Percentiles rank a stretch among this genome's conserved stretches.
Conservation (phyloP, 192 early-diverging fungal genomes). For the Piromyces finnis region DNA sequence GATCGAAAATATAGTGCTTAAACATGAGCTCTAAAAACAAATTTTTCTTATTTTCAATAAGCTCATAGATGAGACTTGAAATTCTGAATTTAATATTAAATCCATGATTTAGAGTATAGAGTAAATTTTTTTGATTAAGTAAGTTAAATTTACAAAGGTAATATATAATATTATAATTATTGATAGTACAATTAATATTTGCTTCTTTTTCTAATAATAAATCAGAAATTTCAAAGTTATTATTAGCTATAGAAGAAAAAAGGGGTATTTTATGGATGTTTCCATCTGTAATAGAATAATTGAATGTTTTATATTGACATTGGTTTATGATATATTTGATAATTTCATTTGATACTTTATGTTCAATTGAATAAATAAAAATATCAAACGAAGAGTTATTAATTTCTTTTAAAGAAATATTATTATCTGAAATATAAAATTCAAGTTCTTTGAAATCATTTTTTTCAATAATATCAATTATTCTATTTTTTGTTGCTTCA, state of each 20-base stretch:
- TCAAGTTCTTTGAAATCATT: not conserved
- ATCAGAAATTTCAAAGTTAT: not conserved
- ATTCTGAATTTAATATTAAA: not conserved
- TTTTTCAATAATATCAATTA: not conserved
- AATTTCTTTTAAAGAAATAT: not conserved
- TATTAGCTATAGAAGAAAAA: not conserved
- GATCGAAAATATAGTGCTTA: not conserved
- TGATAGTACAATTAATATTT: not conserved
- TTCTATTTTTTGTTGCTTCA: no score
- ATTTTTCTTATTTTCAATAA: not conserved
- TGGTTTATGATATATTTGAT: not conserved
- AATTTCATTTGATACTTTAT: not conserved
- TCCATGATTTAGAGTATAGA: not conserved
- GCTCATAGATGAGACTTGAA: not conserved
- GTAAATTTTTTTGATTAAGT: not conserved
- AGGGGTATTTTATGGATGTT: not conserved
- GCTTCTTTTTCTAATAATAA: not conserved
- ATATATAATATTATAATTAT: not conserved
- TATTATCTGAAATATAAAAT: not conserved
- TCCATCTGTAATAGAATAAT: not conserved
- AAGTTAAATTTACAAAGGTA: not conserved
- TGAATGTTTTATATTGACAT: not conserved
- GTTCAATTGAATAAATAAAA: not conserved
- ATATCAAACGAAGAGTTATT: not conserved
- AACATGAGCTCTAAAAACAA: not conserved